Conservation (phyloP, 2,329 filamentous ascomycete genomes). For the Venturia pyrina region DNA sequence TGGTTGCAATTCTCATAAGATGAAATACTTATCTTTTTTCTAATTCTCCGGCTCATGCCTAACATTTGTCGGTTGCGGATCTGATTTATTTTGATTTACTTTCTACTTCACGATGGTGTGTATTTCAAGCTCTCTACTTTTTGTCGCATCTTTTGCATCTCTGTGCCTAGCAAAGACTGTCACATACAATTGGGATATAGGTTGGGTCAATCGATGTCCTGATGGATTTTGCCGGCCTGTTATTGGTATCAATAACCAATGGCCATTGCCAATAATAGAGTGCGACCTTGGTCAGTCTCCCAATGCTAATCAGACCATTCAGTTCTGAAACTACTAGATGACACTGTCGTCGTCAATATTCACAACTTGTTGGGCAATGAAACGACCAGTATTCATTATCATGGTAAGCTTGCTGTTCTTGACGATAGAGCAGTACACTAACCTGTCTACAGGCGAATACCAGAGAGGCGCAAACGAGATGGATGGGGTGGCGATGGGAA, state of each 20-base stretch:
- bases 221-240: constrained; percentile 50
- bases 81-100: background rate
- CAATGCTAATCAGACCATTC: background rate
- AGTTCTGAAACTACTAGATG: constrained; percentile 20
- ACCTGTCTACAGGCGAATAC: background rate
- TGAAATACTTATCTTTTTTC: background rate
- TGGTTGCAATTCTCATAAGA: background rate
- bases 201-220: constrained; percentile 45
- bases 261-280: constrained; percentile 60
- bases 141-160: background rate
- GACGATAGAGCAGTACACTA: background rate
- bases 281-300: constrained; percentile 41
- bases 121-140: background rate
- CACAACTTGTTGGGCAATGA: constrained; percentile 53
- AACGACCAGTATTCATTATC: constrained; percentile 56
- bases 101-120: background rate
- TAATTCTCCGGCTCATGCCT: background rate
- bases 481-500: constrained; percentile 12
- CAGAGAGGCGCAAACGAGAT: constrained; percentile 21
- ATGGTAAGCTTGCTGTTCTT: constrained; percentile 37
- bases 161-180: constrained; percentile 1
- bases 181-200: constrained; percentile 38
- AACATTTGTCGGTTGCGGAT: background rate
- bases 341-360: constrained; percentile 49
- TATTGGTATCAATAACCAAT: constrained; percentile 68